phyloP scores from a whole-genome alignment of 83 land plant genomes.

The Picea engelmannii region DNA sequence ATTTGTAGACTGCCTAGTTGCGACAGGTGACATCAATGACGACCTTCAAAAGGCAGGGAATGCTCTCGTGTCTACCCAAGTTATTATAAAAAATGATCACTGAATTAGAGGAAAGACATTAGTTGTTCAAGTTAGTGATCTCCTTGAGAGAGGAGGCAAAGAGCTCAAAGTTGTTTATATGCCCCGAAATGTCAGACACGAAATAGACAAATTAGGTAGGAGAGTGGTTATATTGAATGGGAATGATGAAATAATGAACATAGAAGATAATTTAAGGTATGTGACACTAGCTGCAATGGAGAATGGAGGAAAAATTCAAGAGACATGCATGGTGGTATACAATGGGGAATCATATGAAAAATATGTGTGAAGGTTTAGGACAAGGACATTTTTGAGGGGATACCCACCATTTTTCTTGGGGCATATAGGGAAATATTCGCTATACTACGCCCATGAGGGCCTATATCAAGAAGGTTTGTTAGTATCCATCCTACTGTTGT shows the following conservation, averaged over 20 bases:
- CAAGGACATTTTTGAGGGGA: constrained; percentile 35
- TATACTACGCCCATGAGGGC: constrained; percentile 81
- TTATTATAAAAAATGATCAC: constrained; percentile 57
- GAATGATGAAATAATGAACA: constrained; percentile 97
- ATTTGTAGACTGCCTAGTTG: constrained; percentile 66
- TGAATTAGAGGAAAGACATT: constrained; percentile 84
- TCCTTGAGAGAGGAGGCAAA: constrained; percentile 89
- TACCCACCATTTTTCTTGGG: constrained; percentile 29
- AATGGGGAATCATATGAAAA: too few species aligned
- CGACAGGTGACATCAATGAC: constrained; percentile 96
- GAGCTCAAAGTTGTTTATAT: constrained; percentile 83
- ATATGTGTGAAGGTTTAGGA: constrained; percentile 25
- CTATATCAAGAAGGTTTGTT: constrained; percentile 69
- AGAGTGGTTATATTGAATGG: constrained; percentile 80
- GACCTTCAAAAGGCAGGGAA: constrained; percentile 70
- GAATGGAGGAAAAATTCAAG: too few species aligned
- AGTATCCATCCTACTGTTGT: constrained; percentile 58
- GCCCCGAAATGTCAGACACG: constrained; percentile 58
- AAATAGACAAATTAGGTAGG: constrained; percentile 74
- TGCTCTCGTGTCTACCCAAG: constrained; percentile 60
- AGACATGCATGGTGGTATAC: too few species aligned
- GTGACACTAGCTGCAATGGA: constrained; percentile 9
- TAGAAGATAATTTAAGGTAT: constrained; percentile 81
- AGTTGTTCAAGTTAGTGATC: constrained; percentile 90
- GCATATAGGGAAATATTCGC: constrained; percentile 73